phyloP scores from a whole-genome alignment of 2,329 filamentous ascomycete species.

The Dichotomopilus funicola region DNA sequence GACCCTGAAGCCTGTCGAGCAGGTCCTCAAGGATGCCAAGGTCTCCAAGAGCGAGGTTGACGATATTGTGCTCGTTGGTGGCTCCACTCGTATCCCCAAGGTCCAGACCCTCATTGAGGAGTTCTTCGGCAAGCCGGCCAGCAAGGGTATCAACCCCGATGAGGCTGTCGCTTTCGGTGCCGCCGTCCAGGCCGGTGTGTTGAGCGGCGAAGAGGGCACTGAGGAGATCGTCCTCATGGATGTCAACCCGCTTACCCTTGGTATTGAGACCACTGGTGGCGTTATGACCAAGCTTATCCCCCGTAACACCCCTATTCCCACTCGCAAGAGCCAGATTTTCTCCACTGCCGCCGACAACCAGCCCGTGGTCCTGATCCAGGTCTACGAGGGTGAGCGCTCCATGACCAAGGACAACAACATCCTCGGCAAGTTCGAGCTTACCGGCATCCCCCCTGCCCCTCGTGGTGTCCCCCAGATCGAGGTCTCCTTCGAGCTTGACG shows the following conservation, averaged over 20 bases:
- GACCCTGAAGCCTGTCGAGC: constrained; percentile 95
- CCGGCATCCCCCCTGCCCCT: constrained; percentile 90
- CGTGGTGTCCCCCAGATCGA: constrained; percentile 98
- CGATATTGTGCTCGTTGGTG: constrained; percentile 97
- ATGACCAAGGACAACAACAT: constrained; percentile 99
- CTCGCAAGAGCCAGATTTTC: constrained; percentile 99
- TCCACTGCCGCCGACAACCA: constrained; percentile 99
- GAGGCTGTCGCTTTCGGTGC: constrained; percentile 98
- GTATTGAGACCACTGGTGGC: constrained; percentile 99
- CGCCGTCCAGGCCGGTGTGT: constrained; percentile 93
- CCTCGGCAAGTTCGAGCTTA: constrained; percentile 97
- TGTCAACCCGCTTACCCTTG: constrained; percentile 86
- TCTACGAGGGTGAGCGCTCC: constrained; percentile 97
- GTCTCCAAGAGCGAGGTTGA: constrained; percentile 97
- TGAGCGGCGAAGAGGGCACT: constrained; percentile 80
- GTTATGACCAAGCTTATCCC: constrained; percentile 99
- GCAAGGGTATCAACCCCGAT: constrained; percentile 99
- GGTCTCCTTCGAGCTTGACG: constrained; percentile 96
- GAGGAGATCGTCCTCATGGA: constrained; percentile 97
- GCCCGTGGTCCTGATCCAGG: constrained; percentile 97
- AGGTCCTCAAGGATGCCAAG: constrained; percentile 91
- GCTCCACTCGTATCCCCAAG: constrained; percentile 97
- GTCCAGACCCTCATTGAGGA: constrained; percentile 98
- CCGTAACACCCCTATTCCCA: constrained; percentile 98
- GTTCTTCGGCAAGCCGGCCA: constrained; percentile 99